Conservation (phyloP, 225 moss, liverwort and hornwort genomes). For the Antitrichia curtipendula region DNA sequence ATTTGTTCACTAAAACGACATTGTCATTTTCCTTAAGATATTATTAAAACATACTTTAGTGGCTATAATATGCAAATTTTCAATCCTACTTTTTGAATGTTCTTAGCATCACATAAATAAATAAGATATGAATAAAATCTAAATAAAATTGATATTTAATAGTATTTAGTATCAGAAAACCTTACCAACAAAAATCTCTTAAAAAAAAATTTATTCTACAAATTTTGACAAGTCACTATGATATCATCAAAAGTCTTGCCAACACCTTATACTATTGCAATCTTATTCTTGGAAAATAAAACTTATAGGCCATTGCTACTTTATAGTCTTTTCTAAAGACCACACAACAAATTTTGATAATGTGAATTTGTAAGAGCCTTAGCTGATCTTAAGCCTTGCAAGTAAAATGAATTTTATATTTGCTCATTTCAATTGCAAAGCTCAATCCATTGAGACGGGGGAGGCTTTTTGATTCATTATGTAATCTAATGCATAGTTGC, state of each 20-base stretch:
- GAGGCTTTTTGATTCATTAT: neutral
- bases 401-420: too few relatives aligned
- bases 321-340: neutral
- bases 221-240: neutral
- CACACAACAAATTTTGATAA: neutral
- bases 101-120: too few relatives aligned
- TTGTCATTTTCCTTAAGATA: too few relatives aligned
- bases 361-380: neutral
- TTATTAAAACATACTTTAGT: too few relatives aligned
- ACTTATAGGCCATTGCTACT: neutral
- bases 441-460: neutral
- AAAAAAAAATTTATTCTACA: rapidly evolving
- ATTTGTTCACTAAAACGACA: too few relatives aligned
- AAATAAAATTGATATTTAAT: too few relatives aligned
- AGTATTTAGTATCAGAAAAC: too few relatives aligned
- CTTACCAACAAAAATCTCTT: too few relatives aligned
- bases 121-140: too few relatives aligned
- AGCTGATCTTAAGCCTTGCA: rapidly evolving
- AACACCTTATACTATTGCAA: neutral
- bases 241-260: rapidly evolving
- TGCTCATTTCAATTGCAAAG: neutral
- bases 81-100: too few relatives aligned
- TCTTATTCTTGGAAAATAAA: rapidly evolving
- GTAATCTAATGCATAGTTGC: rapidly evolving
- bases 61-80: too few relatives aligned